Percentiles rank a stretch among this genome's conserved stretches.
Evolutionary conservation across 192 early-diverging fungal genomes (phyloP).

Genomic region (Coemansia sp.): DNA sequence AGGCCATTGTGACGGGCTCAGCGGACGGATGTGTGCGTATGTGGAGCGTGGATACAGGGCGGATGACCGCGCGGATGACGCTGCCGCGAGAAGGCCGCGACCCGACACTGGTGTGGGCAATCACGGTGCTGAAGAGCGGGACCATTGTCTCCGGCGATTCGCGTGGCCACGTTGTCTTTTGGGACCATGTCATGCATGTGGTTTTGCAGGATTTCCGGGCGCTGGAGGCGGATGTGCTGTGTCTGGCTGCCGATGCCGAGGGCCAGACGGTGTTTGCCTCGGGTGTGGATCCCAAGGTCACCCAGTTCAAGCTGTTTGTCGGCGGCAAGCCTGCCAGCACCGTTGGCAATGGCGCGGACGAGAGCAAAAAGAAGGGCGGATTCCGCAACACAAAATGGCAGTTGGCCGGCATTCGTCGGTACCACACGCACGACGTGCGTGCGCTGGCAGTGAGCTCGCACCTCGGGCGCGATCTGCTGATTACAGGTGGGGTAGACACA

Average conservation of each 20-base stretch:
- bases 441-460: conserved; percentile 76
- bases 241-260: conserved; percentile 60
- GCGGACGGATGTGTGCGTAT: conserved; percentile 74
- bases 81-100: conserved; percentile 65
- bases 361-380: conserved; percentile 2
- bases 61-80: conserved; percentile 65
- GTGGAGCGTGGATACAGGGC: conserved; percentile 59
- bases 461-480: conserved; percentile 61
- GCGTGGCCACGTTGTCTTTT: conserved; percentile 84
- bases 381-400: conserved; percentile 61
- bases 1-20: conserved; percentile 73
- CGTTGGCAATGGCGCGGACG: not conserved
- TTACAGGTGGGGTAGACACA: conserved; percentile 85
- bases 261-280: conserved; percentile 78
- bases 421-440: conserved; percentile 93
- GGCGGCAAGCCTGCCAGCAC: conserved; percentile 23
- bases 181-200: conserved; percentile 68
- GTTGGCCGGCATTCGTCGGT: conserved; percentile 76
- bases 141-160: conserved; percentile 90
- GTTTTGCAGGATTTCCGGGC: conserved; percentile 66
- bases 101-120: conserved; percentile 87
- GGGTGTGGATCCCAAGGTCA: conserved; percentile 87
- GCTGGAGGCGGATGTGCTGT: conserved; percentile 86
- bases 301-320: conserved; percentile 56
- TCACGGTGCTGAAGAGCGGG: conserved; percentile 62